phyloP scores from a whole-genome alignment of 2,329 filamentous ascomycete species.

The Trichoderma oligosporum region DNA sequence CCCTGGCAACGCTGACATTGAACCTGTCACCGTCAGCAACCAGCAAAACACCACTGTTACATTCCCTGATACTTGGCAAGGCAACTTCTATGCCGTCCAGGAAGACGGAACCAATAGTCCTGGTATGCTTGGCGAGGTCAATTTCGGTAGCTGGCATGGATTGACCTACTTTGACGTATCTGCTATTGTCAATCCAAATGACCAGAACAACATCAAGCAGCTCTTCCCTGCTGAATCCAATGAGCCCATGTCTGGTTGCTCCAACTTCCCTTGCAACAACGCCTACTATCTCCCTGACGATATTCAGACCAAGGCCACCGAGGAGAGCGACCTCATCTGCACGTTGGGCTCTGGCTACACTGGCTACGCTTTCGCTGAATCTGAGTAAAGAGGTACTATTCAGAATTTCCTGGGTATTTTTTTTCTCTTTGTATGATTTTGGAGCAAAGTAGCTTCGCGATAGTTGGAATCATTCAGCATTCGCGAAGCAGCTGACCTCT shows the following conservation, averaged over 20 bases:
- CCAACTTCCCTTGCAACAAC: slow-evolving; percentile 50
- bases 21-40: slow-evolving; percentile 39
- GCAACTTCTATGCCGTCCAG: slow-evolving; percentile 50
- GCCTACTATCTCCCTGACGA: slow-evolving; percentile 53
- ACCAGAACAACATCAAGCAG: slow-evolving; percentile 51
- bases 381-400: slow-evolving; percentile 4
- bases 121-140: slow-evolving; percentile 53
- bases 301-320: slow-evolving; percentile 52
- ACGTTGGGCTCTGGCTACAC: slow-evolving; percentile 42
- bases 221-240: slow-evolving; percentile 44
- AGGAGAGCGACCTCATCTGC: slow-evolving; percentile 47
- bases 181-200: slow-evolving; percentile 51
- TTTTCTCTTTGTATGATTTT: neutral
- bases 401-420: neutral
- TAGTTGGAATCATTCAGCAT: neutral
- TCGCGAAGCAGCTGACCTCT: neutral
- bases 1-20: slow-evolving; percentile 35
- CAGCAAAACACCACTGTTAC: slow-evolving; percentile 38
- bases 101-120: slow-evolving; percentile 40
- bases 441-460: neutral
- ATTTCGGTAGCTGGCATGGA: slow-evolving; percentile 46
- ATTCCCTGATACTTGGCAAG: slow-evolving; percentile 44
- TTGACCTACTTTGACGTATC: slow-evolving; percentile 57
- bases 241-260: slow-evolving; percentile 48
- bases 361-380: slow-evolving; percentile 25